Evolutionary conservation across 768 basidiomycete genomes (phyloP), one percentile per base, ranked within the genome.

Genomic region (Cyclocybe cylindracea): DNA sequence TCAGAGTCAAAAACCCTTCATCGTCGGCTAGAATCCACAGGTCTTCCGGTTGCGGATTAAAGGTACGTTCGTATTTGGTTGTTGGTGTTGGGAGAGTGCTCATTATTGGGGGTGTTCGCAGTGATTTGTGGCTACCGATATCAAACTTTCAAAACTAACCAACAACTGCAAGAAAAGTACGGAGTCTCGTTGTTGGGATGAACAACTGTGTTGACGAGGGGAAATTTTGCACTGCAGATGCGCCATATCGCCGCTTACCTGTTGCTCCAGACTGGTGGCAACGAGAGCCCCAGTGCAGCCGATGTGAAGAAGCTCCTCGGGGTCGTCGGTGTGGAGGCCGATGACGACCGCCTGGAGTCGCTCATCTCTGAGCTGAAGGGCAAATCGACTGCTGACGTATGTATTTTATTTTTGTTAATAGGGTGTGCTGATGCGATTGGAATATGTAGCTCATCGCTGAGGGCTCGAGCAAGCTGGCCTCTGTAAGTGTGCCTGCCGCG

Each of bases 231-330:
- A 35, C 37, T 9, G 31, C 60, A 90, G 88, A 94, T 94, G 91
- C 90, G 90, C 74, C 77, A 94, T 69, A 78, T 98, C 72, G 95
- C 94, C 76, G 92, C 94, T 60, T 98, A 97, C 81, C 86, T 99
- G 54, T 93, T 99, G 70, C 94, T 98, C 76, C 89, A 90, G 72
- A 82, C 85, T 68, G 97, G 94, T 61, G 97, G 97, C 50, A 98
- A 98, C 67, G 75, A 86, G 64, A 83, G 81, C 57, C 95, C 97
- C 57, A 85, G 87, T 54, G 91, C 90, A 48, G 80, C 65, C 41
- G 95, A 98, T 70, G 79, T 99, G 77, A 93, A 86, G 77, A 86
- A 86, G 64, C 84, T 98, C 66, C 86, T 99, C 61, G 72, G 65
- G 48, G 78, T 87, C 56, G 97, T 93, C 63, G 93, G 91, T 64